These are phyloP conservation scores for Populus trichocarpa DNA, from an alignment of 441 rosid species.

Conservation along the genomic window DNA sequence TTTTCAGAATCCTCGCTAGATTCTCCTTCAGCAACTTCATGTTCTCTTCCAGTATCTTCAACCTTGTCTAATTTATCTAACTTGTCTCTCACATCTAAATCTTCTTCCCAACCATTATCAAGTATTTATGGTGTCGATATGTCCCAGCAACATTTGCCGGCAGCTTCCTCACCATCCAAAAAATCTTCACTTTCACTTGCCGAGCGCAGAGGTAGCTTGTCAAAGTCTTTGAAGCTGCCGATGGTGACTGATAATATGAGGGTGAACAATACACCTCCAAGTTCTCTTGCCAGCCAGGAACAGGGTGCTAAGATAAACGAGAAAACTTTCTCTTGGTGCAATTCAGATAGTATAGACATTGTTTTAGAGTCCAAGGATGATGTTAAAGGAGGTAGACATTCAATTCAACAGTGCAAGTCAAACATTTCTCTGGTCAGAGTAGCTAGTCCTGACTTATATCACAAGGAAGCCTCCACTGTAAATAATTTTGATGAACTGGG, in stretches of 20 bases:
- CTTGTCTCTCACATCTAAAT: slow-evolving; percentile 41
- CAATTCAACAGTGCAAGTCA: slow-evolving; percentile 29
- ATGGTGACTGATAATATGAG: slow-evolving; percentile 41
- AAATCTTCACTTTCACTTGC: slow-evolving; percentile 68
- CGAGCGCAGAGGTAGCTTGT: slow-evolving; percentile 75
- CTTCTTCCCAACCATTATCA: slow-evolving; percentile 36
- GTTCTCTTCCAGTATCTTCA: slow-evolving; percentile 50
- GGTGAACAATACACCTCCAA: slow-evolving; percentile 24
- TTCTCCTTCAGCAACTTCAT: slow-evolving; percentile 62
- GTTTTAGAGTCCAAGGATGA: slow-evolving; percentile 46
- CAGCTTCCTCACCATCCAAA: slow-evolving; percentile 36
- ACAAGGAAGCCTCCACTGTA: slow-evolving; percentile 33
- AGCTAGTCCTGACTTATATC: slow-evolving; percentile 30
- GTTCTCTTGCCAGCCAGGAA: slow-evolving; percentile 26
- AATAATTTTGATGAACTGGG: slow-evolving; percentile 26
- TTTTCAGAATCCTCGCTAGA: slow-evolving; percentile 55
- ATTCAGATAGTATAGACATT: slow-evolving; percentile 48
- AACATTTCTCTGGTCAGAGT: slow-evolving; percentile 32
- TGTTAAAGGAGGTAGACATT: slow-evolving; percentile 32
- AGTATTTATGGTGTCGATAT: slow-evolving; percentile 27
- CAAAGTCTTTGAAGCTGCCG: slow-evolving; percentile 72
- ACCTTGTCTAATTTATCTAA: slow-evolving; percentile 58
- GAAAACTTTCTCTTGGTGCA: slow-evolving; percentile 34
- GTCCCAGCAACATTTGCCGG: slow-evolving; percentile 30
- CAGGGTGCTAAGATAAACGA: slow-evolving; percentile 28